Conservation (phyloP, 768 basidiomycete species). For the Saitozyma sp. region DNA sequence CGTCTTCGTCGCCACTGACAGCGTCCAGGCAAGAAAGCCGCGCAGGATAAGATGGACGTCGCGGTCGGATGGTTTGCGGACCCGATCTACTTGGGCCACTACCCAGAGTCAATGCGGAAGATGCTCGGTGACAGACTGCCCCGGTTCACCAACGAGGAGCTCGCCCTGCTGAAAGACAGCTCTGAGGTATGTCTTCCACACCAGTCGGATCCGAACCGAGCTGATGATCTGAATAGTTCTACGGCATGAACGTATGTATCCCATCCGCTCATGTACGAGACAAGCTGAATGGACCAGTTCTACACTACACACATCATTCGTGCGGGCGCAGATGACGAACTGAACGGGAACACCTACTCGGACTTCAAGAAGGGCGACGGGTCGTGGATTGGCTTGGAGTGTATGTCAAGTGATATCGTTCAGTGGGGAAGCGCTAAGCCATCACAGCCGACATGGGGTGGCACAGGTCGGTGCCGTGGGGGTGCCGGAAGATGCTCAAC, state of each 20-base stretch:
- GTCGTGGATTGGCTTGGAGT: conserved; percentile 25
- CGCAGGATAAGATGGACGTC: conserved; percentile 70
- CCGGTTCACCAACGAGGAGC: conserved; percentile 43
- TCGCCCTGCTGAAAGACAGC: conserved; percentile 41
- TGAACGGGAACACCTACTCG: conserved; percentile 22
- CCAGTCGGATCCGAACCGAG: neutral
- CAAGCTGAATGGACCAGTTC: conserved; percentile 9
- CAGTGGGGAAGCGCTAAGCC: neutral
- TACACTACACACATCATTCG: conserved; percentile 43
- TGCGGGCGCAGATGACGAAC: conserved; percentile 36
- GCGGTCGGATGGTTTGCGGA: conserved; percentile 66
- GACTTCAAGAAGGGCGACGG: conserved; percentile 37
- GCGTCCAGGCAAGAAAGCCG: conserved; percentile 53
- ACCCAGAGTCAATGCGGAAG: conserved; percentile 56
- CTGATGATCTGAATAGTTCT: conserved; percentile 23
- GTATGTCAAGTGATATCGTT: conserved; percentile 17
- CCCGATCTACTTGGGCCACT: conserved; percentile 70
- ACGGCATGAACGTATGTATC: conserved; percentile 28
- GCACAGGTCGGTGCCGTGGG: conserved; percentile 46
- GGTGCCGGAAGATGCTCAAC: conserved; percentile 39
- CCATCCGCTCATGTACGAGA: neutral
- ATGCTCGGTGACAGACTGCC: conserved; percentile 45
- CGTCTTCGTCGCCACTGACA: neutral
- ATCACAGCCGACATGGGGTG: conserved; percentile 26
- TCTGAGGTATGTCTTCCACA: conserved; percentile 41